Base-by-base conservation (phyloP, 2,329 filamentous ascomycete genomes). In the Colletotrichum sp. region DNA sequence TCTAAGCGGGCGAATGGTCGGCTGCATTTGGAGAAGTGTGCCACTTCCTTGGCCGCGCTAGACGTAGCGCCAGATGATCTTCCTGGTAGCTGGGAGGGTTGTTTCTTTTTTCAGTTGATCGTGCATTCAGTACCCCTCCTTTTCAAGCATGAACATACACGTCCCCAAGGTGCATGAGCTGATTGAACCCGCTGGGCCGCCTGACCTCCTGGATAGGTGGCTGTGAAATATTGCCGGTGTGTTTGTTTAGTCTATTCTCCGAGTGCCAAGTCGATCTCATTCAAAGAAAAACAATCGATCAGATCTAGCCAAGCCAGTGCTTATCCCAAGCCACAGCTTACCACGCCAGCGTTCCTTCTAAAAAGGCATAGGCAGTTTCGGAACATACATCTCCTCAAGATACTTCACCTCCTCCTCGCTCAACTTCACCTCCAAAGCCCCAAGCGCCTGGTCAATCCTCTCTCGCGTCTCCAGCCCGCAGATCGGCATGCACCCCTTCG, bases 391-490 rank as follows among this genome's bases (percentile, higher is more conserved):
- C 12, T 74, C 74, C 43, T 76, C 74, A 1, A 76, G 26, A 14
- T 62, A 64, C 8, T 12, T 9, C 3, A 67, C 14, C 12, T 75
- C 64, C 7, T 74, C 43, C 32, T 13, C 48, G 5, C n/a, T 64
- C 55, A 76, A 13, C 32, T 64, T 16, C 13, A 76, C 48, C 6
- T 32, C 30, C 24, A 59, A 52, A 1, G 66, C 66, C 8, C 21
- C 66, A 10, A 71, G 32, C 5, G 74, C 74, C 43, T 74, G 74
- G 14, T 76, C 71, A 32, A 76, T 71, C 9, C 74, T 68, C 62
- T 76, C 74, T 26, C 30, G 21, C 21, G 34, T 76, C 55, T 74
- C 71, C 21, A 76, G 10, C 5, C 66, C 71, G 24, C 71, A 74
- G 5, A 76, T 48, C 7, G 71, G 71, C 34, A 52, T 58, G 13